Conservation (phyloP, 768 basidiomycete species). For the Hydnomerulius pinastri region DNA sequence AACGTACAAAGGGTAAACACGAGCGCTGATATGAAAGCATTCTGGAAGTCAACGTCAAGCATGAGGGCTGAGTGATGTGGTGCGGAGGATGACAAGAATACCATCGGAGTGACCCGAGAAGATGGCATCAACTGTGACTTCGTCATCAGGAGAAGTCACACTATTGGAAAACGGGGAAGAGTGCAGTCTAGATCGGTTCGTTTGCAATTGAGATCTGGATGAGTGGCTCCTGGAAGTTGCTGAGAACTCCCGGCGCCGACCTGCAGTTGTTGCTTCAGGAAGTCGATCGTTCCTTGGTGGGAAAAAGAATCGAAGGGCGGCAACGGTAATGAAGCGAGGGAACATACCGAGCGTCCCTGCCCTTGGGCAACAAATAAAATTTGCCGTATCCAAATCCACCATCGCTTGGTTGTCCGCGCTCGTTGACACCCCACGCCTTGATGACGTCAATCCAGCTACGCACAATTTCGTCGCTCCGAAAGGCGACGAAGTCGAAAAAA, state of each 20-base stretch:
- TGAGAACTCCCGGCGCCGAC: slow-evolving; percentile 32
- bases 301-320: slow-evolving; percentile 1
- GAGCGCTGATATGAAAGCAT: slow-evolving; percentile 17
- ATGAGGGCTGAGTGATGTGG: slow-evolving; percentile 31
- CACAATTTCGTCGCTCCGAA: slow-evolving; percentile 64
- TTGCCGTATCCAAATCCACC: slow-evolving; percentile 84
- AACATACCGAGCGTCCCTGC: slow-evolving; percentile 58
- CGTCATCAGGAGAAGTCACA: slow-evolving; percentile 19
- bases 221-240: slow-evolving; percentile 12
- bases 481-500: slow-evolving; percentile 76
- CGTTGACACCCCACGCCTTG: slow-evolving; percentile 85
- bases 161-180: neutral
- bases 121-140: slow-evolving; percentile 72
- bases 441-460: slow-evolving; percentile 75
- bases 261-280: slow-evolving; percentile 27
- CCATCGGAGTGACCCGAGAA: slow-evolving; percentile 88
- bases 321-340: neutral
- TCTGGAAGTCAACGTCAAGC: neutral
- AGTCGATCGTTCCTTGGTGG: slow-evolving; percentile 26
- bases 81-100: slow-evolving; percentile 74
- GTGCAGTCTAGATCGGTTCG: slow-evolving; percentile 13
- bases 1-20: neutral
- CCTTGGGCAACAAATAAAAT: slow-evolving; percentile 57
- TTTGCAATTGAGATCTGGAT: slow-evolving; percentile 9
- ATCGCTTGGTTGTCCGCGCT: slow-evolving; percentile 79